Evolutionary conservation across 495 filamentous ascomycete genomes (phyloP).

Genomic region (Daldinia concentrica): DNA sequence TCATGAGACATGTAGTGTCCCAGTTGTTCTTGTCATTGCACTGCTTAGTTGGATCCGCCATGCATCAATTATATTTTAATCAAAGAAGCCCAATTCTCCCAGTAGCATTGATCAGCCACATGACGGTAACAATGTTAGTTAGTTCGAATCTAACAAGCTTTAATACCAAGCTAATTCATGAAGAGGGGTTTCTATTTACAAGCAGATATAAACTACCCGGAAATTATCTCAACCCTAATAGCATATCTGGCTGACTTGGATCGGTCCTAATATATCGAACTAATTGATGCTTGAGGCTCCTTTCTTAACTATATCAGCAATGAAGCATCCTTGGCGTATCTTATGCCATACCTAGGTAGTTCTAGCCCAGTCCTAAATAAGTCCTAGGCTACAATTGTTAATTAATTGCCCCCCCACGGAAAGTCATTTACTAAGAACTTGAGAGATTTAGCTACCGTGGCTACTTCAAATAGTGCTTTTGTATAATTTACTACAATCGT

Average conservation of each 20-base stretch:
- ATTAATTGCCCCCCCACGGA: constrained; percentile 14
- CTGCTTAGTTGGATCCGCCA: background rate
- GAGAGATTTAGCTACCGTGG: constrained; percentile 2
- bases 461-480: background rate
- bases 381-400: background rate
- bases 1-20: too few species aligned
- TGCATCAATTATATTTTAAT: background rate
- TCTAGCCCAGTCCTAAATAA: constrained; percentile 10
- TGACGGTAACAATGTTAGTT: background rate
- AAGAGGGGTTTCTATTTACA: background rate
- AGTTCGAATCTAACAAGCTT: background rate
- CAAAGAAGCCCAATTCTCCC: background rate
- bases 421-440: constrained; percentile 4
- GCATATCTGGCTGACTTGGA: background rate
- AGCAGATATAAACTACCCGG: background rate
- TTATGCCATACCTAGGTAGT: background rate
- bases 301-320: background rate
- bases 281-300: constrained; percentile 2
- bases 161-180: background rate
- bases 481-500: background rate
- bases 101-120: background rate
- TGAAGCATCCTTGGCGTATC: constrained; percentile 3
- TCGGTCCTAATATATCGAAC: constrained; percentile 1
- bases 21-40: too few species aligned
- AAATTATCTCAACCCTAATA: background rate